Evolutionary conservation across 192 early-diverging fungal genomes (phyloP).

Genomic region (Funneliformis geosporum): DNA sequence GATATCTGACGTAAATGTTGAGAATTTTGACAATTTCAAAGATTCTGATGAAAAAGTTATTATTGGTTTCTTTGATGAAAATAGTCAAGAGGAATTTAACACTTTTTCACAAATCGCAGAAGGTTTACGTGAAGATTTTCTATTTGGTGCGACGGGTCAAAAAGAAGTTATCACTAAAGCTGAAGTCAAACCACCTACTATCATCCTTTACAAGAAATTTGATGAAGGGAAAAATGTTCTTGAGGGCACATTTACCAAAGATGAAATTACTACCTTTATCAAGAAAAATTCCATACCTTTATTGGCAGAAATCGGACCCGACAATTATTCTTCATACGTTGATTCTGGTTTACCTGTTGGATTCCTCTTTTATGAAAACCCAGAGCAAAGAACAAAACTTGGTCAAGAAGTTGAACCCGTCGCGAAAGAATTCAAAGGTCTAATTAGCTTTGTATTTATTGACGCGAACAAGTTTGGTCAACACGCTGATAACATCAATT

Average conservation of each 20-base stretch:
- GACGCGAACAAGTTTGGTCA: slow-evolving; percentile 83
- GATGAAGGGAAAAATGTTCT: slow-evolving; percentile 84
- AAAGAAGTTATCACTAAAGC: slow-evolving; percentile 56
- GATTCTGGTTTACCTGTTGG: slow-evolving; percentile 85
- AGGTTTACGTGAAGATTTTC: slow-evolving; percentile 78
- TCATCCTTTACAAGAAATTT: slow-evolving; percentile 89
- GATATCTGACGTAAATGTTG: slow-evolving; percentile 67
- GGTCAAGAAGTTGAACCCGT: slow-evolving; percentile 65
- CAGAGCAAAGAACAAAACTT: slow-evolving; percentile 59
- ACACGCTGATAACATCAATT: slow-evolving; percentile 86
- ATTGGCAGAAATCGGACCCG: slow-evolving; percentile 87
- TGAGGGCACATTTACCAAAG: slow-evolving; percentile 58
- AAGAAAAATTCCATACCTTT: slow-evolving; percentile 79
- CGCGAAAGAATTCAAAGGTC: slow-evolving; percentile 87
- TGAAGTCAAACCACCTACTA: slow-evolving; percentile 57
- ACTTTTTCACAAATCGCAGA: slow-evolving; percentile 73
- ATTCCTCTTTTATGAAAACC: slow-evolving; percentile 80
- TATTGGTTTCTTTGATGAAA: slow-evolving; percentile 75
- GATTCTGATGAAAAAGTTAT: slow-evolving; percentile 87
- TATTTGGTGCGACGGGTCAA: slow-evolving; percentile 81
- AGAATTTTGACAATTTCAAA: slow-evolving; percentile 74
- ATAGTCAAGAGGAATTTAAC: slow-evolving; percentile 64
- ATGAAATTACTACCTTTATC: slow-evolving; percentile 68
- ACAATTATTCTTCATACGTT: slow-evolving; percentile 89
- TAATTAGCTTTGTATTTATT: slow-evolving; percentile 88